A percentile compares a stretch with the other conserved stretches of the same genome.
These are phyloP conservation scores for Coemansia pectinata DNA, from an alignment of 192 early-diverging fungal genomes.

Conservation along the genomic window DNA sequence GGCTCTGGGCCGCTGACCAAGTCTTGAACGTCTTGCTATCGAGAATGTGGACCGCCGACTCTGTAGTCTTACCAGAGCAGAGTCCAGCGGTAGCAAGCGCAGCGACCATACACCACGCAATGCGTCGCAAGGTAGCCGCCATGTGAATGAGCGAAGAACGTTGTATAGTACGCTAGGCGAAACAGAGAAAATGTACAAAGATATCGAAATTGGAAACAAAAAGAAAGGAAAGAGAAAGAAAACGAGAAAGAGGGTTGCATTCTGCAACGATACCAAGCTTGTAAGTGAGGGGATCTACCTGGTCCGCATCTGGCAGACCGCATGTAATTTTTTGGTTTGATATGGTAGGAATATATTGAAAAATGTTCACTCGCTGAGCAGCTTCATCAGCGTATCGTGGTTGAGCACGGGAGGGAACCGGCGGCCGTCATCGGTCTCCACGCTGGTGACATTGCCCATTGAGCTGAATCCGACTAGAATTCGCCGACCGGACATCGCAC, in stretches of 20 bases:
- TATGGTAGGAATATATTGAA: background rate
- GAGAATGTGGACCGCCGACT: slow-evolving; percentile 61
- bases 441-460: slow-evolving; percentile 37
- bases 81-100: background rate
- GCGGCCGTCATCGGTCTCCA: slow-evolving; percentile 47
- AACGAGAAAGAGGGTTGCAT: background rate
- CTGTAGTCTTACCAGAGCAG: slow-evolving; percentile 13
- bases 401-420: slow-evolving; percentile 40
- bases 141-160: background rate
- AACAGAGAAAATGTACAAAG: slow-evolving; percentile 7
- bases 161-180: background rate
- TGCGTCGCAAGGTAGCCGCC: slow-evolving; percentile 7
- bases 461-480: slow-evolving; percentile 45
- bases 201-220: background rate
- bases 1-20: slow-evolving; percentile 60
- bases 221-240: background rate
- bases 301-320: background rate
- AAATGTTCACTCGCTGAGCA: slow-evolving; percentile 26
- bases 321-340: background rate
- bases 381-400: slow-evolving; percentile 44
- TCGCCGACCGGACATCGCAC: slow-evolving; percentile 44
- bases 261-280: background rate
- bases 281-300: background rate
- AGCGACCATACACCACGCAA: slow-evolving; percentile 5
- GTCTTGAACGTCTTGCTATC: slow-evolving; percentile 63